Conservation (phyloP, 1,284 basidiomycete species). For the Agroathelia rolfsii region DNA sequence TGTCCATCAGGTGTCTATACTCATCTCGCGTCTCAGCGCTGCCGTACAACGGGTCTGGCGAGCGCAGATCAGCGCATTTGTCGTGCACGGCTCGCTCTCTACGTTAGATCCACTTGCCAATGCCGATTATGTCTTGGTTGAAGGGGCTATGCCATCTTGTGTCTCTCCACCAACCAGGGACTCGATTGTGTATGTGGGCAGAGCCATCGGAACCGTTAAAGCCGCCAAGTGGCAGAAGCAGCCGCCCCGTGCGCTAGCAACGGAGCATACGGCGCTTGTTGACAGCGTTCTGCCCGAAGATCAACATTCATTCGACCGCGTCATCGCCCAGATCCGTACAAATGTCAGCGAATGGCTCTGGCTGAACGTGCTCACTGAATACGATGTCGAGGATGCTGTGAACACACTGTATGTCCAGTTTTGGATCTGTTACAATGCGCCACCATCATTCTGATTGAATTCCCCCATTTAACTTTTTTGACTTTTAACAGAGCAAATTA, state of each 20-base stretch:
- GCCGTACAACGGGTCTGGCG: constrained; percentile 77
- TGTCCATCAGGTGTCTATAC: constrained; percentile 60
- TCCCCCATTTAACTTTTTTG: constrained; percentile 14
- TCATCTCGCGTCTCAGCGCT: constrained; percentile 55
- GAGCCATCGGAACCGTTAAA: constrained; percentile 78
- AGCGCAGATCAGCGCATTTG: constrained; percentile 64
- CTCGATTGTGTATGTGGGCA: constrained; percentile 79
- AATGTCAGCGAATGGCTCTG: constrained; percentile 86
- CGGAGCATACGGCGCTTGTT: constrained; percentile 55
- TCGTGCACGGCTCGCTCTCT: constrained; percentile 69
- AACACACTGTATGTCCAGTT: constrained; percentile 49
- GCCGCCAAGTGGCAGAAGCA: constrained; percentile 70
- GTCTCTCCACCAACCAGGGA: constrained; percentile 63
- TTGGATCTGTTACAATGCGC: constrained; percentile 1
- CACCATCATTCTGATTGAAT: constrained; percentile 6
- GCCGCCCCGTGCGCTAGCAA: constrained; percentile 54
- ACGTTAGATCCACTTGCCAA: constrained; percentile 46
- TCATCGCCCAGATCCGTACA: constrained; percentile 60
- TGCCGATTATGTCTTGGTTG: constrained; percentile 41
- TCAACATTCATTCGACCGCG: constrained; percentile 63
- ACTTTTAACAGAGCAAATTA: constrained; percentile 53
- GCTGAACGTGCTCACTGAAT: constrained; percentile 77
- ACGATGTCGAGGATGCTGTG: constrained; percentile 71
- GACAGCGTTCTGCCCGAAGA: constrained; percentile 63
- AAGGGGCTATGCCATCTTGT: constrained; percentile 65